phyloP scores from a whole-genome alignment of 2,329 filamentous ascomycete genomes.

The Colletotrichum liriopes region DNA sequence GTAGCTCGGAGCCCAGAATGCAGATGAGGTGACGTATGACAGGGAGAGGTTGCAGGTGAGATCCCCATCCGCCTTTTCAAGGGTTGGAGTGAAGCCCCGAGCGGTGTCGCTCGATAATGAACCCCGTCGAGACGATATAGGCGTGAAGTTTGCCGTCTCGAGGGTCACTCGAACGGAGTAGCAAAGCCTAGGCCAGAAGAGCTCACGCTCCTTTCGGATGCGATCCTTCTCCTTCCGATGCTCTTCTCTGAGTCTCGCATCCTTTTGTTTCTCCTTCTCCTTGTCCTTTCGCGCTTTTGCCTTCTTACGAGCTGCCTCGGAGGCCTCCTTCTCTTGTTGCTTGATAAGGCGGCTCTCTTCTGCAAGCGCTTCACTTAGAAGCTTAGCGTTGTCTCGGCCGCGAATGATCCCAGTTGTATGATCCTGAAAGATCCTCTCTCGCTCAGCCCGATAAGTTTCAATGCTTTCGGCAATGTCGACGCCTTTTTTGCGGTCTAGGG shows the following conservation, averaged over 20 bases:
- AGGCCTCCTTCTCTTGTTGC: neutral
- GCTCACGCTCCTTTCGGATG: conserved; percentile 59
- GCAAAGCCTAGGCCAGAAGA: conserved; percentile 66
- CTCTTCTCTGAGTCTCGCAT: conserved; percentile 55
- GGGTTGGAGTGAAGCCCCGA: conserved; percentile 60
- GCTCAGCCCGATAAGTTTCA: conserved; percentile 59
- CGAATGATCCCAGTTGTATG: conserved; percentile 52
- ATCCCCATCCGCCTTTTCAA: conserved; percentile 46
- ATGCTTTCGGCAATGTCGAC: conserved; percentile 56
- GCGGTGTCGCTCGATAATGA: conserved; percentile 69
- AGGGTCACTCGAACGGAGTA: conserved; percentile 68
- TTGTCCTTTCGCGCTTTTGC: neutral
- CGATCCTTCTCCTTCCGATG: conserved; percentile 60
- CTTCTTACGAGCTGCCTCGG: neutral
- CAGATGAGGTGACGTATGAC: conserved; percentile 72
- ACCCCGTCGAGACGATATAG: conserved; percentile 63
- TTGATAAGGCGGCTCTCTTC: conserved; percentile 52
- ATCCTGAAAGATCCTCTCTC: conserved; percentile 60
- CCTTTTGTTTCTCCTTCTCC: conserved; percentile 51
- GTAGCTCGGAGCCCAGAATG: conserved; percentile 74
- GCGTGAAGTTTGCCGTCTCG: conserved; percentile 61
- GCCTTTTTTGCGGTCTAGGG: conserved; percentile 53
- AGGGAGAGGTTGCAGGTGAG: conserved; percentile 64
- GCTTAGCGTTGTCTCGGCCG: conserved; percentile 49
- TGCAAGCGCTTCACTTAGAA: conserved; percentile 52